A percentile compares a stretch with the other conserved stretches of the same genome.
phyloP scores from a whole-genome alignment of 1,284 basidiomycete species.

The Naganishia sp. region DNA sequence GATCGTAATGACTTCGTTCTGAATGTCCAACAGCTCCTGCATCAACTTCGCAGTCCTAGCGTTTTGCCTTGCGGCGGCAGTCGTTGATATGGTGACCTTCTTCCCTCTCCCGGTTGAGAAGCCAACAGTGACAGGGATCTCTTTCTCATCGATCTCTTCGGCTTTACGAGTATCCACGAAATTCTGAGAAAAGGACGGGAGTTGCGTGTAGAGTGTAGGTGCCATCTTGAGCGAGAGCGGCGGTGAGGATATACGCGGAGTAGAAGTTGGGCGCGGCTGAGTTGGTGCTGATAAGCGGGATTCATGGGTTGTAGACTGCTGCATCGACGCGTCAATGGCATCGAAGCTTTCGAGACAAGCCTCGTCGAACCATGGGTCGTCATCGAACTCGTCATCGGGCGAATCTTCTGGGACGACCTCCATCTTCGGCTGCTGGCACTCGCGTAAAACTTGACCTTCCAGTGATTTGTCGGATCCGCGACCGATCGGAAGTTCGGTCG shows the following conservation, averaged over 20 bases:
- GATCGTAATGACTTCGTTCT: background rate
- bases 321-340: background rate
- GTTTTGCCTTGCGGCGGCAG: slow-evolving; percentile 13
- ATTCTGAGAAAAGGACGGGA: too few species aligned
- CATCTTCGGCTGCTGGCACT: slow-evolving; percentile 1
- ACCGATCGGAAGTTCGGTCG: background rate
- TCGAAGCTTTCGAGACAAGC: slow-evolving; percentile 31
- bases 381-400: slow-evolving; percentile 21
- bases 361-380: slow-evolving; percentile 34
- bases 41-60: slow-evolving; percentile 28
- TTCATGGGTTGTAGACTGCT: background rate
- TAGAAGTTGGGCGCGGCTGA: too few species aligned
- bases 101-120: slow-evolving; percentile 43
- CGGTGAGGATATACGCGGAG: too few species aligned
- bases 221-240: too few species aligned
- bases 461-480: background rate
- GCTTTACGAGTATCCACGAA: slow-evolving; percentile 17
- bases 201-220: too few species aligned
- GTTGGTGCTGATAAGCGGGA: background rate
- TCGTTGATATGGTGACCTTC: slow-evolving; percentile 1
- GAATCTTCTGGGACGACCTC: slow-evolving; percentile 11
- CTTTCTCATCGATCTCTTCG: slow-evolving; percentile 2
- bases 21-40: slow-evolving; percentile 22
- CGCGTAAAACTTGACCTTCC: background rate
- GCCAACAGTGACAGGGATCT: slow-evolving; percentile 36